These are phyloP conservation scores for Rhynchosporium agropyri DNA, from an alignment of 2,329 filamentous ascomycete genomes.

Conservation along the genomic window DNA sequence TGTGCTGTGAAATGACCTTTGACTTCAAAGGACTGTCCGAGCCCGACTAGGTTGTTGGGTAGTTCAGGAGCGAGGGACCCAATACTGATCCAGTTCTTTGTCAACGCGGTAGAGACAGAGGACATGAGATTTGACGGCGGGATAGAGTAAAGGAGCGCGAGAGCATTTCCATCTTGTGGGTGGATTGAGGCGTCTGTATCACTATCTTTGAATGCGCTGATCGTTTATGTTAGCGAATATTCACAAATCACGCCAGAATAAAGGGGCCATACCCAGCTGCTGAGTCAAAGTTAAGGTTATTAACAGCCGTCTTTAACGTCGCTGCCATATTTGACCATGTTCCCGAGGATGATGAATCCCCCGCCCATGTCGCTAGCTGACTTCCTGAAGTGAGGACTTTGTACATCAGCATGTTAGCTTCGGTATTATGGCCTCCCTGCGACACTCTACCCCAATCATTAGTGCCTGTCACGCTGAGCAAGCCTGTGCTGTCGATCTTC, in stretches of 20 bases:
- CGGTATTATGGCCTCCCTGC: slow-evolving; percentile 40
- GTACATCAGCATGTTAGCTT: slow-evolving; percentile 44
- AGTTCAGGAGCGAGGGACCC: slow-evolving; percentile 60
- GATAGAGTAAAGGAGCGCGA: slow-evolving; percentile 48
- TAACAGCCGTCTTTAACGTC: slow-evolving; percentile 32
- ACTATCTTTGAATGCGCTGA: slow-evolving; percentile 38
- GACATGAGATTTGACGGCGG: slow-evolving; percentile 44
- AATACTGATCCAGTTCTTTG: slow-evolving; percentile 53
- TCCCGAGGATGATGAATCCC: slow-evolving; percentile 31
- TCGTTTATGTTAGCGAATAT: slow-evolving; percentile 20
- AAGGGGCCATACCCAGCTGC: slow-evolving; percentile 30
- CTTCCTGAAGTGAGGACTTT: slow-evolving; percentile 52
- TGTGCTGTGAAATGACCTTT: slow-evolving; percentile 56
- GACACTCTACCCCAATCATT: slow-evolving; percentile 39
- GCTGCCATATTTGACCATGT: slow-evolving; percentile 30
- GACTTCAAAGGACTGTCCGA: slow-evolving; percentile 61
- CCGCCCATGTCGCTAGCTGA: slow-evolving; percentile 48
- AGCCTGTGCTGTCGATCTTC: slow-evolving; percentile 47
- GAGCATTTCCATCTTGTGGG: slow-evolving; percentile 62
- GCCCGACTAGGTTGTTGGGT: slow-evolving; percentile 57
- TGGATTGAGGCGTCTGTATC: slow-evolving; percentile 56
- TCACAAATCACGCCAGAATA: not conserved
- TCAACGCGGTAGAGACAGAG: slow-evolving; percentile 37
- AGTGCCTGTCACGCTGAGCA: slow-evolving; percentile 36
- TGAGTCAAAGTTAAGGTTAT: slow-evolving; percentile 32